phyloP scores from a whole-genome alignment of 2,329 filamentous ascomycete species.

The Alternaria sp. region DNA sequence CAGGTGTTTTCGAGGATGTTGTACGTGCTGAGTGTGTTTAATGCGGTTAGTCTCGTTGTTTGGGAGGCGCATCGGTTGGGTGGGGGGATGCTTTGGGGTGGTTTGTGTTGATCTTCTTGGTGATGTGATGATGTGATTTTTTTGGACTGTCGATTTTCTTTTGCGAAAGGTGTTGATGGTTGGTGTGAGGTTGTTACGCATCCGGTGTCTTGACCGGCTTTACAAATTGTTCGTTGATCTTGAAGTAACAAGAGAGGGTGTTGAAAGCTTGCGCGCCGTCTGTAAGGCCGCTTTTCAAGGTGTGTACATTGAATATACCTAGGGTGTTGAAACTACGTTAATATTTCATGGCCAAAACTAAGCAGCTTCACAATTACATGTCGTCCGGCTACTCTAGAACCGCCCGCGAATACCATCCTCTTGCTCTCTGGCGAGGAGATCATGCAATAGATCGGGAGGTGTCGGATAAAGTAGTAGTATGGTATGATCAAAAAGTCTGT shows the following conservation, averaged over 20 bases:
- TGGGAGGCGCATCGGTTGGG: constrained; percentile 68
- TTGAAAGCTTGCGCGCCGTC: constrained; percentile 65
- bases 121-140: neutral
- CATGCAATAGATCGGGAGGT: constrained; percentile 15
- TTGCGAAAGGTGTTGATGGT: no score
- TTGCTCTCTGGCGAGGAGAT: constrained; percentile 26
- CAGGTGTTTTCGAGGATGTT: constrained; percentile 69
- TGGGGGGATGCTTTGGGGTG: constrained; percentile 53
- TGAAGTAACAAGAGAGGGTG: constrained; percentile 64
- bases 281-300: constrained; percentile 64
- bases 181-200: constrained; percentile 41
- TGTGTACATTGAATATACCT: constrained; percentile 58
- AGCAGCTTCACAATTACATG: constrained; percentile 62
- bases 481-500: constrained; percentile 1
- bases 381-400: constrained; percentile 57
- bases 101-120: constrained; percentile 1
- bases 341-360: constrained; percentile 60
- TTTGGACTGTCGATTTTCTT: neutral
- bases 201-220: constrained; percentile 57
- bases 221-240: constrained; percentile 55
- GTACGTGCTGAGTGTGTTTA: constrained; percentile 53
- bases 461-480: neutral
- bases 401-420: constrained; percentile 63
- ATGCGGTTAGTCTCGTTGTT: constrained; percentile 66
- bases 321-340: constrained; percentile 62